Base-by-base conservation (phyloP, 306 rosid genomes). In the Sechiopsis laciniata region DNA sequence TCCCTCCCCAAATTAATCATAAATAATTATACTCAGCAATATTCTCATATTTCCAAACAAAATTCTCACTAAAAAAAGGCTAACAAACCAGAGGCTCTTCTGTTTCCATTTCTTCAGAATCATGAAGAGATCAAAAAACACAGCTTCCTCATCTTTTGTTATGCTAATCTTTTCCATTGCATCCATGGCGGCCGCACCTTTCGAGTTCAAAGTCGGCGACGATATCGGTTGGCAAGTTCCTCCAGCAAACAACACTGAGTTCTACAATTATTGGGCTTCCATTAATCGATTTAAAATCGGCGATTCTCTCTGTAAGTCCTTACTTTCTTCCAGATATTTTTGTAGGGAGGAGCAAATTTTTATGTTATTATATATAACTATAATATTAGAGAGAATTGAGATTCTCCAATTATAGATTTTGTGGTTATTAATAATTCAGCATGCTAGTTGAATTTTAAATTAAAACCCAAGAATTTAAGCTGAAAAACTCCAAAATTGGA, bases 151-250 rank as follows among this genome's bases (percentile, higher is more conserved):
- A 24, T 7, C 53, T 13, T 70, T 55, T 58, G 10, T 5, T 6
- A 13, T 83, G 70, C 13, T 55, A n/a, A 4, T 32, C 6, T 32
- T 79, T 32, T 29, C 62, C 1, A 64, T 45, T 68, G 51, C 77
- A 29, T 82, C 46, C 6, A 40, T 82, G 62, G 85, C 76, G 70
- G 42, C 17, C 4, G 64, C 37, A 16, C 24, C 75, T 0, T 68
- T 73, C 19, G 81, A 87, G 1, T 90, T 90, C 80, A 69, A 79
- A 77, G 98, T 90, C 24, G 98, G 98, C 57, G 94, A 72, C 51
- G 79, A 72, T 40, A 63, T 84, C 1, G 97, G 96, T 54, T 94
- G 98, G 98, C 76, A 52, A 10, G 73, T 71, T 21, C 97, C 98
- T 29, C 77, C 22, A 35, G 9, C 59, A 15, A 78, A 79, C 73